Evolutionary conservation across 2,329 filamentous ascomycete species (phyloP).

Genomic region (Atkinsonella texensis): DNA sequence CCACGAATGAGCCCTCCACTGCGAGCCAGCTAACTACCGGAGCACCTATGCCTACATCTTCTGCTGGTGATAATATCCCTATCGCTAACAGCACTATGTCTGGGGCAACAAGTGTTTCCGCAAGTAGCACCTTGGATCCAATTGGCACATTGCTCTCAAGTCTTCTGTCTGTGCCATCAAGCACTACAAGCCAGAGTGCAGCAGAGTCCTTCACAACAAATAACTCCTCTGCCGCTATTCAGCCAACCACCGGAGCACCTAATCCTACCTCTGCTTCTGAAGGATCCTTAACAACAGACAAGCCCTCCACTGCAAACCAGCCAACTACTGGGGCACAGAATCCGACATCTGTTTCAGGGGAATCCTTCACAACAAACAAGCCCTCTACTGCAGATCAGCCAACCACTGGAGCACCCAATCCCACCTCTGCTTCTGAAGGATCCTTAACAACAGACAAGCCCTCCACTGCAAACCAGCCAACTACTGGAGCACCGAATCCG

Average conservation of each 20-base stretch:
- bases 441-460: too few relatives aligned
- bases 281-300: too few relatives aligned
- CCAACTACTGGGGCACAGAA: too few relatives aligned
- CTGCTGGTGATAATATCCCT: not conserved
- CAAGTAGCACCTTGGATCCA: constrained; percentile 12
- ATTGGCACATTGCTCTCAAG: constrained; percentile 12
- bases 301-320: too few relatives aligned
- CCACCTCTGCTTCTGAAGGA: not conserved
- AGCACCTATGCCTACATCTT: not conserved
- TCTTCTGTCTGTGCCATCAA: constrained; percentile 9
- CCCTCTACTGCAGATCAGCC: not conserved
- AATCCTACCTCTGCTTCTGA: not conserved
- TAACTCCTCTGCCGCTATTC: not conserved
- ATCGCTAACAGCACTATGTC: constrained; percentile 3
- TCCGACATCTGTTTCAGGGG: too few relatives aligned
- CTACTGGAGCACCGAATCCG: too few relatives aligned
- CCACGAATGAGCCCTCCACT: not conserved
- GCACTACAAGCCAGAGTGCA: constrained; percentile 8
- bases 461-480: too few relatives aligned
- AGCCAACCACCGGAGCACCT: not conserved
- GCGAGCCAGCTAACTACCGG: not conserved
- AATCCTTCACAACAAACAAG: not conserved
- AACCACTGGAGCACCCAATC: not conserved
- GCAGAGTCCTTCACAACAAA: too few relatives aligned
- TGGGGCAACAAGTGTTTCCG: not conserved